Base-by-base conservation (phyloP, 1,284 basidiomycete species). In the Phylloboletellus chloephorus region DNA sequence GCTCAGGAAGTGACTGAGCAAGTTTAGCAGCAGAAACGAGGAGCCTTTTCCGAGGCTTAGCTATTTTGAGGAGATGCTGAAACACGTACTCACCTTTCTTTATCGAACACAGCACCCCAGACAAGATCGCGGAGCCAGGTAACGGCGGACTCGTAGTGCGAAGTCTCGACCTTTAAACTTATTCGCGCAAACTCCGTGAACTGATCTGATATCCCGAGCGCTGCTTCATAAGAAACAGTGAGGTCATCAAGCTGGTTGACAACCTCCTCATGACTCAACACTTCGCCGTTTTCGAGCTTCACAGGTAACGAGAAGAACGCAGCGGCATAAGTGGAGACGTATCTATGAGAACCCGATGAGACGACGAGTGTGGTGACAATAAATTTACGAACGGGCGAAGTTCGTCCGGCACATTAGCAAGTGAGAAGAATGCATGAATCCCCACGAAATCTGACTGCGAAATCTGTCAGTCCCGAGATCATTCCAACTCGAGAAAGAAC, bases 271-370 rank as follows among this genome's bases (percentile, higher is more conserved):
- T 94, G 90, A 3, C 74, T 70, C 31, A 98, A 66, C 22, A 67
- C 66, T 46, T 82, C 78, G 2, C 93, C 93, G 46, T 69, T 72
- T 15, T 77, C 71, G 26, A 84, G 74, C 37, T 70, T 77, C 33
- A 98, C 74, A 8, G 94, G 92, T 0, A 98, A 73, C 15, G 89
- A 84, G 66, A 98, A 98, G 67, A 99, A 88, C 1, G 90, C 74
- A 19, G 79, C 76, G 22, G 91, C 73, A 60, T 96, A 94, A n/a
- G 87, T 69, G n/a, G 78, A 78, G 31, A 93, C 69, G 54, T 89
- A 80, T 34, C 88, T 91, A 52, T 28, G 16, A 24, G 28, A 26
- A 50, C 34, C 47, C 48, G 39, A 40, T 36, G 21, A 38, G 34
- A 22, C 35, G 30, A 39, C 12, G 15, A 29, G 12, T 30, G 12